Evolutionary conservation across 2,329 filamentous ascomycete species (phyloP).

Genomic region (Triangularia setosa): DNA sequence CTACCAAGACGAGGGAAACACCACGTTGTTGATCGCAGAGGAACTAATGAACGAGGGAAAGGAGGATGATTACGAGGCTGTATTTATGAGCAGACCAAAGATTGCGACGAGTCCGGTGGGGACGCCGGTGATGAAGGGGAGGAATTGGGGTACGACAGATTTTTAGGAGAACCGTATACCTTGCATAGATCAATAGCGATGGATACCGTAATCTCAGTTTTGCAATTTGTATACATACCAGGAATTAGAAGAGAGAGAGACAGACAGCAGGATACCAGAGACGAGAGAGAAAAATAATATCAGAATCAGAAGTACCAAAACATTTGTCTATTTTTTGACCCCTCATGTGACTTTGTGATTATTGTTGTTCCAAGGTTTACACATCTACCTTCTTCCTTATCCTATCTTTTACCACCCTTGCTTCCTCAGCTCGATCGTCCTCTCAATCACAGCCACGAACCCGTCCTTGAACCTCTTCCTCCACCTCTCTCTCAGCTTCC

Average conservation of each 20-base stretch:
- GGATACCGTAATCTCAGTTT: neutral
- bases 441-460: conserved; percentile 59
- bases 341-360: neutral
- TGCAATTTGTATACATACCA: neutral
- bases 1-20: conserved; percentile 39
- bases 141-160: conserved; percentile 2
- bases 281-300: neutral
- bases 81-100: conserved; percentile 81
- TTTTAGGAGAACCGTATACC: neutral
- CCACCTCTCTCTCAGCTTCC: conserved; percentile 67
- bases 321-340: neutral
- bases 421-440: conserved; percentile 66
- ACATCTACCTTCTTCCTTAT: neutral
- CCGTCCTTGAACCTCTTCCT: conserved; percentile 62
- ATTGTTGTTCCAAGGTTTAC: neutral
- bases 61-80: conserved; percentile 70
- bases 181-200: neutral
- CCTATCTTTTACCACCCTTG: conserved; percentile 69
- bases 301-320: neutral
- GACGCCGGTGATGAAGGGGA: conserved; percentile 39
- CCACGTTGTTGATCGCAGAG: conserved; percentile 55
- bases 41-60: conserved; percentile 60
- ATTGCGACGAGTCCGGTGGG: conserved; percentile 70
- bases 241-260: neutral
- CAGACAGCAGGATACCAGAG: neutral